A percentile compares a stretch with the other conserved stretches of the same genome.
Conservation (phyloP, 306 rosid genomes). For the Myrica gale region DNA sequence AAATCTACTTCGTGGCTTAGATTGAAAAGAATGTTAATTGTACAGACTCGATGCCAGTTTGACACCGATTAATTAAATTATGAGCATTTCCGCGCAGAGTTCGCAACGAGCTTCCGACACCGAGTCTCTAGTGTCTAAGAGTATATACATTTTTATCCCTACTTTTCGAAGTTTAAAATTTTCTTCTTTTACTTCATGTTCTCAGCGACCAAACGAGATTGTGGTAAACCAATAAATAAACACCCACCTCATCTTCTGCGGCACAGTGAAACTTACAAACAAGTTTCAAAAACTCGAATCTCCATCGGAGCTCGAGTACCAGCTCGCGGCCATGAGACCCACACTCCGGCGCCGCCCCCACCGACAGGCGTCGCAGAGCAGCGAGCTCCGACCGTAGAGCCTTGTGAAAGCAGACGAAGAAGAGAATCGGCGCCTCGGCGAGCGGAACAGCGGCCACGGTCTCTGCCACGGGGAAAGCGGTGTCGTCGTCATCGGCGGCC, state of each 20-base stretch:
- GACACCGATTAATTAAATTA: neutral
- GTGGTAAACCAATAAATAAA: neutral
- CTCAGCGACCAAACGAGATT: conserved; percentile 9
- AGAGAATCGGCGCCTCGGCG: conserved; percentile 57
- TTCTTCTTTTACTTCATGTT: neutral
- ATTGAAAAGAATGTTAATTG: neutral
- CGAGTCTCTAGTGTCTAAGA: neutral
- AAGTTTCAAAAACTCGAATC: conserved; percentile 71
- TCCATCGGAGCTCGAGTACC: conserved; percentile 41
- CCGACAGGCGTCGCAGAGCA: conserved; percentile 40
- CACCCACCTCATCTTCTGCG: conserved; percentile 77
- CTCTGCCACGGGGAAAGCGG: conserved; percentile 19
- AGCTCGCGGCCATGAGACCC: conserved; percentile 24
- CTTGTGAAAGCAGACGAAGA: conserved; percentile 66
- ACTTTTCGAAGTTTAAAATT: neutral
- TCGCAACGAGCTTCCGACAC: neutral
- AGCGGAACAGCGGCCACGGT: conserved; percentile 28
- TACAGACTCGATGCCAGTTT: neutral
- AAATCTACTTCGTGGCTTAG: neutral
- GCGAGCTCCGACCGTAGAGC: conserved; percentile 70
- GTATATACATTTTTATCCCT: neutral
- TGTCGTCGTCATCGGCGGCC: conserved; percentile 46
- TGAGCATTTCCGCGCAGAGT: neutral
- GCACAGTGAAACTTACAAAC: conserved; percentile 66
- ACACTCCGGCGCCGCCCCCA: conserved; percentile 42